phyloP scores from a whole-genome alignment of 371 early-diverging fungal species.

The Mycotypha africana region DNA sequence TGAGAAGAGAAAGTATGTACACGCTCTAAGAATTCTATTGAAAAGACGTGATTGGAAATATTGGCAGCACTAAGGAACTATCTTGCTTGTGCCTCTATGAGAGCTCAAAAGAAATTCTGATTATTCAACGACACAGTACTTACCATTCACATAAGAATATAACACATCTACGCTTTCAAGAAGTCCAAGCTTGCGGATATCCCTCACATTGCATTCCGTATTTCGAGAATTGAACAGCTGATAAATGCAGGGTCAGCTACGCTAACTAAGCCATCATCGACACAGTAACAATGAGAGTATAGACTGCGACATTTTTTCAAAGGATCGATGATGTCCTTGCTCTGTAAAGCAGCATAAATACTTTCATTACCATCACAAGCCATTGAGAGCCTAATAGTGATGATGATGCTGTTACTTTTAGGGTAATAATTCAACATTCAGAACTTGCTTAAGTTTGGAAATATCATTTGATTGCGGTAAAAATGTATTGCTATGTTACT shows the following conservation, averaged over 20 bases:
- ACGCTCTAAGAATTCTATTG: slow-evolving; percentile 82
- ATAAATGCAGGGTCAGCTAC: slow-evolving; percentile 94
- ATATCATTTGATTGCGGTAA: too few relatives aligned
- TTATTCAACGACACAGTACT: slow-evolving; percentile 91
- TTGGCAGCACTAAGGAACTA: slow-evolving; percentile 88
- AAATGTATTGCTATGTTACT: too few relatives aligned
- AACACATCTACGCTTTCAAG: slow-evolving; percentile 93
- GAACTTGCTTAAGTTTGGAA: too few relatives aligned
- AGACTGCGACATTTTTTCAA: slow-evolving; percentile 54
- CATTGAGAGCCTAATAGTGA: too few relatives aligned
- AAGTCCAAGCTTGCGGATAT: slow-evolving; percentile 55
- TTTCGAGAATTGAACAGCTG: slow-evolving; percentile 62
- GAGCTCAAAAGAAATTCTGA: slow-evolving; percentile 76
- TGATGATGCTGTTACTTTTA: too few relatives aligned
- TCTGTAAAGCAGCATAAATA: slow-evolving; percentile 64
- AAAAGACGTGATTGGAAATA: slow-evolving; percentile 98
- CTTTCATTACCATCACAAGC: slow-evolving; percentile 84
- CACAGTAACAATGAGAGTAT: slow-evolving; percentile 88
- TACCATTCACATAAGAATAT: slow-evolving; percentile 74
- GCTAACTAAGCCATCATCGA: slow-evolving; percentile 92
- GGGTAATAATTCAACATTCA: too few relatives aligned
- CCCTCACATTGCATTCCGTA: slow-evolving; percentile 67
- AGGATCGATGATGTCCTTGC: slow-evolving; percentile 57
- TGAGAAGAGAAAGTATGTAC: slow-evolving; percentile 74
- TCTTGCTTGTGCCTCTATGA: slow-evolving; percentile 66